Evolutionary conservation across 1,284 basidiomycete genomes (phyloP), one percentile per base, ranked within the genome.

Genomic region (Vanrija pseudolonga): DNA sequence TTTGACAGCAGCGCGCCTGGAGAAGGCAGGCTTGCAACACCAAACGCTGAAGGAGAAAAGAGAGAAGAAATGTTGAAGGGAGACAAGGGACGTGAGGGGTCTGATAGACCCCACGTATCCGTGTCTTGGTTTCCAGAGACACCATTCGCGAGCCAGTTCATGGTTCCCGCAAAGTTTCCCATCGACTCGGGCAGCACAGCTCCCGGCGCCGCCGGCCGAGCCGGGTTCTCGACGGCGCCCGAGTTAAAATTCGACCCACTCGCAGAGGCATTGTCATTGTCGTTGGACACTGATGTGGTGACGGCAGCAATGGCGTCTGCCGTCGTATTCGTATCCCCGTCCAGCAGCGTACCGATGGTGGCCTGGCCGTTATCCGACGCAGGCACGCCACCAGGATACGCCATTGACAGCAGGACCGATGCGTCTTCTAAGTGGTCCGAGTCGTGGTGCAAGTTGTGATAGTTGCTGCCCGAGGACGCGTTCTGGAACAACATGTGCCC

Each of bases 381-480:
- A 2, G 65, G 11, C 14, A 19, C 40, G 17, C 66, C 67, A 14
- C 68, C 65, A 11, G 67, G 66, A 49, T 77, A 77, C 2, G 74
- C 76, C 72, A 77, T 76, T 6, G 71, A 73, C 18, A 77, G 57
- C 4, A 77, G 62, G 4, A 71, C 71, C 15, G 72, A 72, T 2
- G 76, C 76, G 48, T 77, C 72, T 58, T 77, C 76, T 17, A 77
- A 65, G 47, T 76, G 70, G 50, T 72, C 64, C 12, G 66, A 60
- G 53, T 72, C 71, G 51, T 68, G 61, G 51, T 32, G 32, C 26
- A 65, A 53, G 57, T 65, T 68, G 56, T 71, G 66, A 41, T 57
- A 66, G 1, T 55, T 36, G 14, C 47, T 45, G 12, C 32, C 32
- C 41, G 59, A 57, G 7, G 59, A 28, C 22, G 58, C 52, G 47